Evolutionary conservation across 2,329 filamentous ascomycete genomes (phyloP), one percentile per base, ranked within the genome.

Genomic region (Cadophora malorum): DNA sequence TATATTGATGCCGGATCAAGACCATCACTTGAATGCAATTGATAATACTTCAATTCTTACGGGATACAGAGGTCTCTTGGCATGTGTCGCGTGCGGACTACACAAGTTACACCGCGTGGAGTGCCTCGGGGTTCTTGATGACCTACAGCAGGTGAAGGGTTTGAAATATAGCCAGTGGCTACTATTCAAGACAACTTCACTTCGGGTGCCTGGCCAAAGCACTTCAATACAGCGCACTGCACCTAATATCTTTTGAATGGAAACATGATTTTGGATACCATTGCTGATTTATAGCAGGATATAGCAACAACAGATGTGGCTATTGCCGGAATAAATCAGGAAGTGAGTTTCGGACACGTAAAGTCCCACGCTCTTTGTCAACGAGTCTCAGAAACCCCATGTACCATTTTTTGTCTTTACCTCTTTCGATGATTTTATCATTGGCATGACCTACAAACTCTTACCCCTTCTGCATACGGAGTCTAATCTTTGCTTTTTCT

Each of bases 311-410:
- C 65, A 71, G 72, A 60, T 77, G 76, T 63, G 75, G 74, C 41
- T 78, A 77, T 69, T 77, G 75, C 64, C 59, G 72, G n/a, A 72
- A 67, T 41, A 71, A 70, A 67, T 73, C 72, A 59, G 72, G 71
- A 73, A 76, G 76, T 78, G 53, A 74, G 76, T 77, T 68, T 65
- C 64, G 55, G 65, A 72, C 71, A 71, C 70, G 64, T 72, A 72
- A 71, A 67, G 35, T 50, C 68, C 58, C 69, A 52, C 64, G 33
- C 56, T 33, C n/a, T 67, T 61, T 71, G 61, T 68, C 66, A 52
- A 6, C 16, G 28, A 35, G 58, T 67, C 45, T 53, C 58, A 64
- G 14, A 33, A 55, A 35, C n/a, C 55, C 55, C 33, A 25, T 12
- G 16, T 28, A 8, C 63, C 23, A 41, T 16, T 52, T 45, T 59